Conservation (phyloP, 208 protist genomes). For the Leptomonas pyrrhocoris region DNA sequence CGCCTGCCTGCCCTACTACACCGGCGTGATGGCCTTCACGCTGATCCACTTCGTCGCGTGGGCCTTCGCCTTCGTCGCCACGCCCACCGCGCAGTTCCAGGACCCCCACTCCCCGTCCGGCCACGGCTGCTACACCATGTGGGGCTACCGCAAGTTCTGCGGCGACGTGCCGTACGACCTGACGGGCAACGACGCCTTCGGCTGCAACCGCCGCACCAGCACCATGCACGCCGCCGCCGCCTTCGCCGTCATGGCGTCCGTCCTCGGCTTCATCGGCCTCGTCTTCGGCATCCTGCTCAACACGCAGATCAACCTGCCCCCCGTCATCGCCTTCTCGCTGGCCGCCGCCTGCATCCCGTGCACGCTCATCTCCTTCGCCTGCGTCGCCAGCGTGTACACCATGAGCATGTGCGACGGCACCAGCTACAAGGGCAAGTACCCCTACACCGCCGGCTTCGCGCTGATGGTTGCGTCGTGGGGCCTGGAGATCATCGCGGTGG, state of each 20-base stretch:
- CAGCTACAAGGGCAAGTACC: conserved; percentile 19
- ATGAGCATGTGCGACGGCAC: conserved; percentile 30
- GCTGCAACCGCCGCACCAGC: conserved; percentile 25
- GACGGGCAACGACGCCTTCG: conserved; percentile 29
- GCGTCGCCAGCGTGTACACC: conserved; percentile 47
- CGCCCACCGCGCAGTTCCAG: conserved; percentile 37
- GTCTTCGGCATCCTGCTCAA: conserved; percentile 37
- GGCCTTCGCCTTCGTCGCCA: conserved; percentile 43
- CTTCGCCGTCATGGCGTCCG: conserved; percentile 43
- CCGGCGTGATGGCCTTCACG: conserved; percentile 35
- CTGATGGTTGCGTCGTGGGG: conserved; percentile 45
- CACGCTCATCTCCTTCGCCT: conserved; percentile 51
- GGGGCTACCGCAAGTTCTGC: conserved; percentile 46
- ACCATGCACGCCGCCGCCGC: conserved; percentile 43
- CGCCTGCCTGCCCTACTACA: conserved; percentile 27
- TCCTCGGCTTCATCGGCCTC: conserved; percentile 37
- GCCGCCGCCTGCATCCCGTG: conserved; percentile 33
- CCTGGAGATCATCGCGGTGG: conserved; percentile 39
- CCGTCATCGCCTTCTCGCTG: conserved; percentile 32
- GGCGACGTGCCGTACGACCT: conserved; percentile 32
- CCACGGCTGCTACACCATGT: conserved; percentile 47
- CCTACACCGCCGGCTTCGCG: conserved; percentile 47
- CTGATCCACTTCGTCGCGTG: conserved; percentile 41
- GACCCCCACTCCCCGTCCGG: conserved; percentile 2
- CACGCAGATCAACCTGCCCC: conserved; percentile 19